Evolutionary conservation across 2,329 filamentous ascomycete genomes (phyloP).

Genomic region (Pseudocercospora musae): DNA sequence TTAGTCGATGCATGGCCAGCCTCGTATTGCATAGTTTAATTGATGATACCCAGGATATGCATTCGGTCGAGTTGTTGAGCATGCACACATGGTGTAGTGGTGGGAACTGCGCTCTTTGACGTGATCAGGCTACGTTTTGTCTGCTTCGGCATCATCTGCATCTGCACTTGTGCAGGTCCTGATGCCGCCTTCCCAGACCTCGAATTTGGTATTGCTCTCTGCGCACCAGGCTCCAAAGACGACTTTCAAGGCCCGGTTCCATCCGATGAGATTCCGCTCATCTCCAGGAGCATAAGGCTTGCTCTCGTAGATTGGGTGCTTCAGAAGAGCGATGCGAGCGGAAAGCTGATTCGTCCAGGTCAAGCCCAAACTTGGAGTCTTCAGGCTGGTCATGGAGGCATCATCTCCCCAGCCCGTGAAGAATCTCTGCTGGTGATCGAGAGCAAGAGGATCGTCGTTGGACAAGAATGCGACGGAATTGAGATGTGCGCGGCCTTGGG

Average conservation of each 20-base stretch:
- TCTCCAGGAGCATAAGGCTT: slow-evolving; percentile 41
- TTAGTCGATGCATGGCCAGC: background rate
- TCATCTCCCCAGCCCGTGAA: slow-evolving; percentile 91
- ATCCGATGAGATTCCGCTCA: slow-evolving; percentile 52
- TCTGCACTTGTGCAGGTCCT: background rate
- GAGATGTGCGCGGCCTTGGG: background rate
- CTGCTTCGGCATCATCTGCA: background rate
- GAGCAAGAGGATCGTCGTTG: slow-evolving; percentile 58
- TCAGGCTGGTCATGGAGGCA: slow-evolving; percentile 50
- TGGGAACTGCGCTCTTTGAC: background rate
- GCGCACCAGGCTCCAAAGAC: slow-evolving; percentile 80
- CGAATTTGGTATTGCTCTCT: slow-evolving; percentile 64
- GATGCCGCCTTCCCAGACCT: slow-evolving; percentile 66
- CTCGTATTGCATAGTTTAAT: background rate
- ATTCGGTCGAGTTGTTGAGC: background rate
- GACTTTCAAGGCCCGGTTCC: slow-evolving; percentile 78
- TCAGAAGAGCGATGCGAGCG: slow-evolving; percentile 76
- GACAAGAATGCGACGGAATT: slow-evolving; percentile 33
- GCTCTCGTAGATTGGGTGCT: slow-evolving; percentile 55
- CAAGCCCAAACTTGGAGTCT: slow-evolving; percentile 82
- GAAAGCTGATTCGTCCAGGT: slow-evolving; percentile 90
- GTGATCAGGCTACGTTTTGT: background rate
- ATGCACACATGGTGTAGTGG: background rate
- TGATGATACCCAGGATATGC: background rate
- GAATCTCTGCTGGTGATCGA: slow-evolving; percentile 90